Base-by-base conservation (phyloP, 2,329 filamentous ascomycete species). In the Nemania sp. region DNA sequence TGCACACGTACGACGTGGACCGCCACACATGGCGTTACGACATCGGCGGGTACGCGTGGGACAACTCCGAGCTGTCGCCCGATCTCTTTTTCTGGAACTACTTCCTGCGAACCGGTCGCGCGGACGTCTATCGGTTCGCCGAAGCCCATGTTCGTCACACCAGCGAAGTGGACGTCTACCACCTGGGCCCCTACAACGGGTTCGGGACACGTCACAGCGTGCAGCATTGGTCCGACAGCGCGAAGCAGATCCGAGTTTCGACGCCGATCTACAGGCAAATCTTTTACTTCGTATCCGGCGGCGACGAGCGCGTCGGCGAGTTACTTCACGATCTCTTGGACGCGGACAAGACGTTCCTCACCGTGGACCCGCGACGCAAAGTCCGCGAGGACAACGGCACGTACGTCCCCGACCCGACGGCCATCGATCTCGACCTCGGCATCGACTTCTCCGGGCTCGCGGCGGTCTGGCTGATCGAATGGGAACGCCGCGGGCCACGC, bases 71-170 rank as follows among this genome's bases (percentile, higher is more conserved):
- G 68, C 76, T 88, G 0, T 87, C 85, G 0, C 83, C 86, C 0
- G 85, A 88, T 65, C 71, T 87, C 2, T 88, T 83, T 74, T 81
- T 88, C 66, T 88, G 86, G 86, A 80, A 79, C 3, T 83, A 85
- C 59, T 88, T 87, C 72, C 77, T 88, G 1, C 81, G 82, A 10
- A 87, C 84, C 0, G 84, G 84, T 0, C 76, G 81, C 2, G 78
- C 79, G 2, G 83, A 86, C 54, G 80, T 85, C 0, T 88, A 82
- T 66, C 78, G 82, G 0, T 80, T 87, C 48, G 84, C 85, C 0
- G 85, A 88, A 67, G 81, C 83, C 0, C 73, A 86, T 54, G 82
- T 82, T 0, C 77, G 85, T 1, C 86, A 88, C 56, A 85, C 83
- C 0, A 80, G 82, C 0, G 86, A 88, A 57, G 85, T 87, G 0